phyloP scores from a whole-genome alignment of 2,329 filamentous ascomycete species.

The Aspergillus persii region DNA sequence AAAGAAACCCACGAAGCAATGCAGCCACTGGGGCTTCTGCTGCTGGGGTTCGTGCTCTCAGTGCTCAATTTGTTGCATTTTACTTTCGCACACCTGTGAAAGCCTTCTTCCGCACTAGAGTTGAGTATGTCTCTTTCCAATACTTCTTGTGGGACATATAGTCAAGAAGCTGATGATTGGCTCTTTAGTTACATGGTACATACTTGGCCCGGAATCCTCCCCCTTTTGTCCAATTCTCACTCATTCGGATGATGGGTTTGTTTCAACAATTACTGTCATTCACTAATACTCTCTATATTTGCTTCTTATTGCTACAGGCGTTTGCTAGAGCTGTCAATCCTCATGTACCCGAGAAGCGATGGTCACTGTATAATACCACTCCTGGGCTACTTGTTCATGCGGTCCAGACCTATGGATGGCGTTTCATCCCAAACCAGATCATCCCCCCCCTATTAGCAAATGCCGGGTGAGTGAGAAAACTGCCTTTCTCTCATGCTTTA shows the following conservation, averaged over 20 bases:
- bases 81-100: conserved; percentile 91
- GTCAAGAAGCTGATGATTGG: conserved; percentile 16
- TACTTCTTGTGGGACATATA: neutral
- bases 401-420: conserved; percentile 61
- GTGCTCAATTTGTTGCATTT: conserved; percentile 79
- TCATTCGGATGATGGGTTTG: neutral
- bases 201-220: conserved; percentile 18
- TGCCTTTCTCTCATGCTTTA: neutral
- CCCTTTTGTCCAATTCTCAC: neutral
- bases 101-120: conserved; percentile 84
- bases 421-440: conserved; percentile 63
- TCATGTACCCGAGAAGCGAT: conserved; percentile 44
- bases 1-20: conserved; percentile 54
- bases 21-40: conserved; percentile 75
- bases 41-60: conserved; percentile 78
- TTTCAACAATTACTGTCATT: neutral
- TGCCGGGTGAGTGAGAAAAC: conserved; percentile 46
- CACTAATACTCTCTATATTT: conserved; percentile 6
- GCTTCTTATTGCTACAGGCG: conserved; percentile 41
- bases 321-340: conserved; percentile 65
- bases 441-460: conserved; percentile 63
- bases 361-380: conserved; percentile 62
- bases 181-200: conserved; percentile 51
- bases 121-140: conserved; percentile 64
- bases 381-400: conserved; percentile 62